Evolutionary conservation across 768 basidiomycete species (phyloP).

Genomic region (Chalciporus chontae): DNA sequence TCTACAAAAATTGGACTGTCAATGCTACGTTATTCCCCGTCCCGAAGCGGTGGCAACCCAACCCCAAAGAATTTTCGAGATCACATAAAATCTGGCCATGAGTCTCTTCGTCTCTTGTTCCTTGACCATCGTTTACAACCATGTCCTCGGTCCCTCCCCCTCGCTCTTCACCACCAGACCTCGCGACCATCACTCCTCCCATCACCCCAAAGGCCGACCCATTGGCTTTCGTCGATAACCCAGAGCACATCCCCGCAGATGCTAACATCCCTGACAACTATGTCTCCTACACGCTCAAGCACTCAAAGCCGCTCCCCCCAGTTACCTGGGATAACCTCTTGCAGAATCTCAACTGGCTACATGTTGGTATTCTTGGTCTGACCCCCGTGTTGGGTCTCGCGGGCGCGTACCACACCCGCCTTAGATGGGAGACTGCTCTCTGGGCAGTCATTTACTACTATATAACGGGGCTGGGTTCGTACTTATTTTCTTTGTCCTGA

Average conservation of each 20-base stretch:
- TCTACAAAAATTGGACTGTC: not conserved
- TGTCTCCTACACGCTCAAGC: constrained; percentile 69
- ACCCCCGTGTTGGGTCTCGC: constrained; percentile 72
- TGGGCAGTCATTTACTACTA: constrained; percentile 69
- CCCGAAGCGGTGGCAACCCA: constrained; percentile 10
- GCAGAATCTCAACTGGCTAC: constrained; percentile 75
- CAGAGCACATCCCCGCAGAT: constrained; percentile 41
- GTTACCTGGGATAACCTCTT: constrained; percentile 55
- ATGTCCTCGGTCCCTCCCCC: constrained; percentile 28
- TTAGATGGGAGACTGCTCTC: constrained; percentile 72
- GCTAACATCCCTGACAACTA: constrained; percentile 78
- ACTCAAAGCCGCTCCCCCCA: constrained; percentile 64
- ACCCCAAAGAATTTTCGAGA: constrained; percentile 36
- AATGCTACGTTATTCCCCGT: too few relatives aligned
- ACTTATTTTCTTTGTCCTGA: constrained; percentile 32
- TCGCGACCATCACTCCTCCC: constrained; percentile 9
- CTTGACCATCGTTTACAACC: constrained; percentile 20
- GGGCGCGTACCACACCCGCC: constrained; percentile 63
- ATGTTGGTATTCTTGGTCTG: constrained; percentile 64
- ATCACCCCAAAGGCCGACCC: constrained; percentile 8
- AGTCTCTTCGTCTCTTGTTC: constrained; percentile 12
- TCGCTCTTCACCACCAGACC: constrained; percentile 13
- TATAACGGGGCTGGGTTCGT: constrained; percentile 77
- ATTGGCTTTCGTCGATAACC: constrained; percentile 20
- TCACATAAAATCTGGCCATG: constrained; percentile 20